phyloP scores from a whole-genome alignment of 1,284 basidiomycete species.

The Phlebopus sp. region DNA sequence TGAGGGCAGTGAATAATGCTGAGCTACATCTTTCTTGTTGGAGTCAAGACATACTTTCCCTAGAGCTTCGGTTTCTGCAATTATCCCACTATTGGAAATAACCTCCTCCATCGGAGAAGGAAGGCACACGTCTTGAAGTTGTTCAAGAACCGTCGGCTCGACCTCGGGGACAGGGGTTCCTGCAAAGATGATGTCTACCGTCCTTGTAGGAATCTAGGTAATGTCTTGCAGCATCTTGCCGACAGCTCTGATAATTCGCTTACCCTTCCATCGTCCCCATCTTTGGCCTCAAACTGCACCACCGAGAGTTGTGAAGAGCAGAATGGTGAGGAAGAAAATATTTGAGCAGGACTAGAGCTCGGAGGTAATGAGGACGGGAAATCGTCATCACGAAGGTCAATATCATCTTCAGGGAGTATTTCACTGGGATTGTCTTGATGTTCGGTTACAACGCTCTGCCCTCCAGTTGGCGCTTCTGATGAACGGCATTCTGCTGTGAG shows the following conservation, averaged over 20 bases:
- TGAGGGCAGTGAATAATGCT: neutral
- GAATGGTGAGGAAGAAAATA: slow-evolving; percentile 48
- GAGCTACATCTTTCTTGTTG: neutral
- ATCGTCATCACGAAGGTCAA: slow-evolving; percentile 5
- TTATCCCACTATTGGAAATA: no score
- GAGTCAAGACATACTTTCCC: neutral
- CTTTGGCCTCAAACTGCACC: neutral
- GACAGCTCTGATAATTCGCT: neutral
- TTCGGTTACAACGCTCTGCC: no score
- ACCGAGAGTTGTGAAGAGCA: slow-evolving; percentile 39
- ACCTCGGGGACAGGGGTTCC: neutral
- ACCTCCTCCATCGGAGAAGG: no score
- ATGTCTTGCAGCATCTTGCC: slow-evolving; percentile 3
- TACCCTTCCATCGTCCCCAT: slow-evolving; percentile 14
- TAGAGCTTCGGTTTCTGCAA: neutral
- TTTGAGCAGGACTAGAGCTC: slow-evolving; percentile 45
- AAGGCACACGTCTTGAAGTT: no score
- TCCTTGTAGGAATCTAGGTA: neutral
- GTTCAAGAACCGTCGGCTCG: neutral
- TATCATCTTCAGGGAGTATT: slow-evolving; percentile 4
- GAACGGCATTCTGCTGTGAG: neutral
- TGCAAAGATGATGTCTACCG: neutral
- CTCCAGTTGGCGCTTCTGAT: no score
- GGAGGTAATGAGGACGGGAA: slow-evolving; percentile 39
- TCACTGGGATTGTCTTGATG: slow-evolving; percentile 1